Conservation (phyloP, 768 basidiomycete species). For the Neoboletus brunneissimus region DNA sequence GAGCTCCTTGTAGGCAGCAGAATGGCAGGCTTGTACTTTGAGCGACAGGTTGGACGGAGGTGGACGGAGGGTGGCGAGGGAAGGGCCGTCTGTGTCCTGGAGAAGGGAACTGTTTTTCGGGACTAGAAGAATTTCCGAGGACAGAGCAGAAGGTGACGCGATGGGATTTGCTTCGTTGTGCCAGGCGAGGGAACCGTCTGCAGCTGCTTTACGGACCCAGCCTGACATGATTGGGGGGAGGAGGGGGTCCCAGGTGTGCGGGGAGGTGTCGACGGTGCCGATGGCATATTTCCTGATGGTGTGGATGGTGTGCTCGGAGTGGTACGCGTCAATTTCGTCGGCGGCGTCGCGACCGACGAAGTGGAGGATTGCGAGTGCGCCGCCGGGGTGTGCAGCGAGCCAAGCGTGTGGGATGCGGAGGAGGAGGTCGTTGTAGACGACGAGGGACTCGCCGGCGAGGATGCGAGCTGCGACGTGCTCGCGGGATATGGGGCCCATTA, state of each 20-base stretch:
- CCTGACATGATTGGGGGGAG: constrained; percentile 85
- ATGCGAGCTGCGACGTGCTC: constrained; percentile 67
- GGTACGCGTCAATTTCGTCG: constrained; percentile 93
- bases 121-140: constrained; percentile 64
- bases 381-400: constrained; percentile 90
- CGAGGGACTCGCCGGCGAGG: constrained; percentile 68
- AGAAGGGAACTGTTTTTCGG: constrained; percentile 35
- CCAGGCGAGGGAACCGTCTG: constrained; percentile 51
- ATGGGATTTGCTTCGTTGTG: constrained; percentile 56
- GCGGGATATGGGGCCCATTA: constrained; percentile 40
- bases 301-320: constrained; percentile 45
- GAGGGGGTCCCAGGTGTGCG: constrained; percentile 65
- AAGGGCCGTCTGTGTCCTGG: constrained; percentile 37
- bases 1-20: constrained; percentile 75
- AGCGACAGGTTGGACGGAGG: constrained; percentile 54
- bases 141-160: constrained; percentile 32
- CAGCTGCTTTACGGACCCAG: constrained; percentile 62
- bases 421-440: constrained; percentile 67
- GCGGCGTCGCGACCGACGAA: constrained; percentile 94
- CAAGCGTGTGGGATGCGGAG: constrained; percentile 68
- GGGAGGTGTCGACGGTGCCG: constrained; percentile 59
- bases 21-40: constrained; percentile 61
- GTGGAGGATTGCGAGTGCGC: constrained; percentile 84
- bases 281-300: constrained; percentile 51
- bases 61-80: constrained; percentile 45